phyloP scores from a whole-genome alignment of 805 yeast genomes.

The Saccharomycopsis fibuligera region DNA sequence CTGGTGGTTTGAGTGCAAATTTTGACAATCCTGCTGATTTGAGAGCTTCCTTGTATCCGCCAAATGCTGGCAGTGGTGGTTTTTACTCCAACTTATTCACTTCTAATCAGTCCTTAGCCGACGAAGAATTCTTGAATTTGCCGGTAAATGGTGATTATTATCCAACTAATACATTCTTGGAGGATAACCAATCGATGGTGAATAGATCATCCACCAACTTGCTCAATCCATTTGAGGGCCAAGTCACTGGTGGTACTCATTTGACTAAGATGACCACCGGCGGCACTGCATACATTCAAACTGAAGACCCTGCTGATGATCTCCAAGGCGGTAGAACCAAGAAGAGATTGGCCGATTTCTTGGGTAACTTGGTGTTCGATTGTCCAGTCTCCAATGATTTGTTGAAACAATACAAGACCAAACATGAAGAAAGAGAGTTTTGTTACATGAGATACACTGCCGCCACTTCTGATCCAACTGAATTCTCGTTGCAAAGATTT shows the following conservation, averaged over 20 bases:
- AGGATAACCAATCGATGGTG: conserved; percentile 10
- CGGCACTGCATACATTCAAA: conserved; percentile 5
- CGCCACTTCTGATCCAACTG: conserved; percentile 85
- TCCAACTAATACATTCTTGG: conserved; percentile 20
- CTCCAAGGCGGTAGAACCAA: conserved; percentile 9
- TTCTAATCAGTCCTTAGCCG: conserved; percentile 16
- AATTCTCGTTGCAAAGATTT: conserved; percentile 57
- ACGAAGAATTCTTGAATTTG: conserved; percentile 18
- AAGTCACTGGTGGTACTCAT: conserved; percentile 18
- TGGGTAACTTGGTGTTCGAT: conserved; percentile 79
- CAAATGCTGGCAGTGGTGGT: conserved; percentile 16
- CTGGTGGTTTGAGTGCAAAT: no score
- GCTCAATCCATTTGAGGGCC: conserved; percentile 21
- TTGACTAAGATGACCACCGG: conserved; percentile 17
- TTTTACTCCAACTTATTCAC: conserved; percentile 20
- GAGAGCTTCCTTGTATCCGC: conserved; percentile 21
- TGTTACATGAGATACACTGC: conserved; percentile 91
- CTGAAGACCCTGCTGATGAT: conserved; percentile 6
- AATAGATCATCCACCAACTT: conserved; percentile 12
- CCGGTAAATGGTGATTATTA: conserved; percentile 22
- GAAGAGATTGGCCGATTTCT: conserved; percentile 21
- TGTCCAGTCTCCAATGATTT: conserved; percentile 80
- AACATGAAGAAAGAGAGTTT: conserved; percentile 44
- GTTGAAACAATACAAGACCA: conserved; percentile 42
- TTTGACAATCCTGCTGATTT: conserved; percentile 19